Conservation (phyloP, 2,329 filamentous ascomycete genomes). For the Nemania abortiva region DNA sequence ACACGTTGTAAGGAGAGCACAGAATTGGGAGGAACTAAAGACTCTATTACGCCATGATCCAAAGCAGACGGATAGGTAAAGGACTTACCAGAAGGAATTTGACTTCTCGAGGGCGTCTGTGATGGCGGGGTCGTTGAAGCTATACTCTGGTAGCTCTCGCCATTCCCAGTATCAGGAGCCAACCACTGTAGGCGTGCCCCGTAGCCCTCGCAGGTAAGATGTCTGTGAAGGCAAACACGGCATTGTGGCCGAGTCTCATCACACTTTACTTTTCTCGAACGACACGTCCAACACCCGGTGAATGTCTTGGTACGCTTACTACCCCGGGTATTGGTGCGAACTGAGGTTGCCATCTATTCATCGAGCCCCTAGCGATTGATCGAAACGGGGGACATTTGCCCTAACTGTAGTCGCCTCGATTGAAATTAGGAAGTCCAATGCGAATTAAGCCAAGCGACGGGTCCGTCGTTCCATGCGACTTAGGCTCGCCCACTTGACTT, state of each 20-base stretch:
- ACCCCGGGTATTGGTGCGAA: not conserved
- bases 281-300: slow-evolving; percentile 8
- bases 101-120: not conserved
- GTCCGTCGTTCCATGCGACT: not conserved
- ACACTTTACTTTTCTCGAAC: slow-evolving; percentile 10
- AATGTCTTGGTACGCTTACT: slow-evolving; percentile 12
- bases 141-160: not conserved
- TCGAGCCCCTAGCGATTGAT: not conserved
- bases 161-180: slow-evolving; percentile 1
- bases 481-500: not conserved
- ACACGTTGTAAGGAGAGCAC: not conserved
- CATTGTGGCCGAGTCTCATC: slow-evolving; percentile 9
- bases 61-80: not conserved
- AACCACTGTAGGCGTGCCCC: slow-evolving; percentile 3
- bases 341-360: slow-evolving; percentile 5
- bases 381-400: not conserved
- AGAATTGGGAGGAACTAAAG: not conserved
- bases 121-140: not conserved
- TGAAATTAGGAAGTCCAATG: slow-evolving; percentile 8
- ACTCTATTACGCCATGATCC: not conserved
- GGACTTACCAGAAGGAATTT: slow-evolving; percentile 4
- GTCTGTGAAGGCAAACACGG: not conserved
- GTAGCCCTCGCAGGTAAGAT: not conserved
- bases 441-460: not conserved
- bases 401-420: not conserved